Evolutionary conservation across 176 grass and related monocot species (phyloP), one percentile per base, ranked within the genome.

Genomic region (Carex littledalei): DNA sequence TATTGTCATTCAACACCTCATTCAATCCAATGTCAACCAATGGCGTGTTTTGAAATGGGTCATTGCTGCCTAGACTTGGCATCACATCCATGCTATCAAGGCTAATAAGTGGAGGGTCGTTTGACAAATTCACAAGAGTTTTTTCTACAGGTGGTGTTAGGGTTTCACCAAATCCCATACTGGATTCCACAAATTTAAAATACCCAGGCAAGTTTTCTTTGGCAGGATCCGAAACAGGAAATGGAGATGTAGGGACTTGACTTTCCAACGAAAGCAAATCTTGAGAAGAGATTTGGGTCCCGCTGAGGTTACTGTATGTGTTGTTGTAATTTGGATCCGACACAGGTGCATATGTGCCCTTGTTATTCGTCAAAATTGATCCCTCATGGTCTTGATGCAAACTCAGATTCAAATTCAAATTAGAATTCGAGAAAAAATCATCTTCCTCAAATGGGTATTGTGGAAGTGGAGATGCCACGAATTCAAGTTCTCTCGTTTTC

Each of bases 391-490:
- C 29, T 54, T 32, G 63, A 37, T 63, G 62, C 21, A 54, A 69
- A 50, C 18, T 32, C 43, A 14, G 39, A 83, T 83, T 83, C 43
- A 83, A 83, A 34, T 83, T 83, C 41, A 63, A 81, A 81, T 81
- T 64, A n/a, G 35, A 39, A 14, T 11, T 63, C 2, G n/a, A 61
- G 31, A 81, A 63, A 50, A 57, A 78, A 57, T 78, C 73, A 56
- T 78, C 47, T 78, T 55, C 50, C 57, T 78, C 81, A 61, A 76
- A 83, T 79, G 62, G 54, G 43, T 88, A 86, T 84, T 88, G 84
- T 66, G 87, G 82, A 91, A 82, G 87, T 85, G 89, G 86, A 54
- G 81, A 73, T 20, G 77, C 60, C 14, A 77, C 68, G 20, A 74
- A 59, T 37, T 87, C 57, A 4, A 56, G 60, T 72, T 72, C 39